A percentile compares a stretch with the other conserved stretches of the same genome.
Conservation (phyloP, 805 yeast species). For the Candida krabiensis region DNA sequence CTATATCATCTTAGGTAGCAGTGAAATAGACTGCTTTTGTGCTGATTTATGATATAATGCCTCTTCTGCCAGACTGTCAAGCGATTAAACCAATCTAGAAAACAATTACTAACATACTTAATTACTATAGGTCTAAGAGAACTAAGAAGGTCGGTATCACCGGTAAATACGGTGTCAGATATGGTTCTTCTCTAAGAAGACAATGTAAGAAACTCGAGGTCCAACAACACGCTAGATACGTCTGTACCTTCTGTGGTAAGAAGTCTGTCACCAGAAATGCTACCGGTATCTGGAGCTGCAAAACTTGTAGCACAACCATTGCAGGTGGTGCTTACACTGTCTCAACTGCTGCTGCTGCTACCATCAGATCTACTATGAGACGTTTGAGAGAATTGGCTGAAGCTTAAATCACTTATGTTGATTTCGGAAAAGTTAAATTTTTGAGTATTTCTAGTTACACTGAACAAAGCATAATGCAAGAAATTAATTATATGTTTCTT, state of each 20-base stretch:
- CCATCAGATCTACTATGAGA: conserved; percentile 99
- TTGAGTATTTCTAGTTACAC: conserved; percentile 15
- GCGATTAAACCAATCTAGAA: too few species aligned
- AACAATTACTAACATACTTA: conserved; percentile 14
- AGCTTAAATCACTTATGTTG: conserved; percentile 61
- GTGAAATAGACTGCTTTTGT: too few species aligned
- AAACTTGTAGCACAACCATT: conserved; percentile 91
- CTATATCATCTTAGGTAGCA: too few species aligned
- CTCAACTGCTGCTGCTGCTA: conserved; percentile 99
- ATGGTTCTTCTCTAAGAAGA: conserved; percentile 99
- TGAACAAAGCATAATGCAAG: conserved; percentile 16
- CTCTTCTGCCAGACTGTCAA: too few species aligned
- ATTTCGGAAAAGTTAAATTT: conserved; percentile 6
- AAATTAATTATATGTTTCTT: conserved; percentile 11
- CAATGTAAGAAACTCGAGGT: conserved; percentile 99
- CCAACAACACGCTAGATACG: conserved; percentile 98
- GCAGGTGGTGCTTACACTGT: conserved; percentile 99
- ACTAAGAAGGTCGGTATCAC: conserved; percentile 99
- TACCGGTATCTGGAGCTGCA: conserved; percentile 98
- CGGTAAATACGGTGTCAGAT: conserved; percentile 99
- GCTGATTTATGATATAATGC: too few species aligned
- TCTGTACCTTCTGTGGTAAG: conserved; percentile 99
- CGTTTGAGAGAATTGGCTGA: conserved; percentile 99
- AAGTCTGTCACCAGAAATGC: conserved; percentile 96
- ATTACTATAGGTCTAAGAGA: conserved; percentile 87